Percentiles rank a stretch among this genome's conserved stretches.
Evolutionary conservation across 345 rosid genomes (phyloP).

Genomic region (Erodium maritimum): DNA sequence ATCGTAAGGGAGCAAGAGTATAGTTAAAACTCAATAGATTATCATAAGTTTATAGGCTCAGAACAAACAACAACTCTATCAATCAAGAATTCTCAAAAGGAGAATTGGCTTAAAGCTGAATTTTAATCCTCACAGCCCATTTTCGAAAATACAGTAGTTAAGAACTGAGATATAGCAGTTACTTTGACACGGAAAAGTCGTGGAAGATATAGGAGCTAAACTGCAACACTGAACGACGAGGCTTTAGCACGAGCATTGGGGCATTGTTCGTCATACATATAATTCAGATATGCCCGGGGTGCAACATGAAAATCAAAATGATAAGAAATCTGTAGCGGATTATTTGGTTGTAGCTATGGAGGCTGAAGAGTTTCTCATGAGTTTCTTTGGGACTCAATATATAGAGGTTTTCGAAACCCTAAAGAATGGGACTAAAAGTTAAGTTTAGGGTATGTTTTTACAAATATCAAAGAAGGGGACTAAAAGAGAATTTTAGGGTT

Average conservation of each 20-base stretch:
- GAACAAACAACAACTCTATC: constrained; percentile 53
- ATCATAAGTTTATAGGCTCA: constrained; percentile 25
- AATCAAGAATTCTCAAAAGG: constrained; percentile 92
- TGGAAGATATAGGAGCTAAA: constrained; percentile 14
- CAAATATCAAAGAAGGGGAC: too few relatives aligned
- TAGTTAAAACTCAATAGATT: constrained; percentile 34
- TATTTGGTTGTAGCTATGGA: too few relatives aligned
- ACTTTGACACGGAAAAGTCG: constrained; percentile 49
- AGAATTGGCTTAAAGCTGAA: constrained; percentile 61
- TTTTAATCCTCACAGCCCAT: background rate
- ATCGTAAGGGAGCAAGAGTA: constrained; percentile 8
- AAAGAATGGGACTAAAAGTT: too few relatives aligned
- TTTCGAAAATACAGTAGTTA: background rate
- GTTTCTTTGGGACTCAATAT: too few relatives aligned
- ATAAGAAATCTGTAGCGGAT: too few relatives aligned
- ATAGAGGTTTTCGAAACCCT: too few relatives aligned
- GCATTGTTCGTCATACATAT: constrained; percentile 34
- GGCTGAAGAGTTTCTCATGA: too few relatives aligned
- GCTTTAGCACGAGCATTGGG: constrained; percentile 61
- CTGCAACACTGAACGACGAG: constrained; percentile 58
- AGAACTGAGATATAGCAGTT: too few relatives aligned
- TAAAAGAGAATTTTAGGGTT: too few relatives aligned
- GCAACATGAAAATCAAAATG: too few relatives aligned
- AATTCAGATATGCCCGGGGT: constrained; percentile 51
- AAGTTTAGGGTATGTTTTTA: too few relatives aligned